These are phyloP conservation scores for Glycine latifolia DNA, from an alignment of 306 rosid genomes.

Conservation along the genomic window DNA sequence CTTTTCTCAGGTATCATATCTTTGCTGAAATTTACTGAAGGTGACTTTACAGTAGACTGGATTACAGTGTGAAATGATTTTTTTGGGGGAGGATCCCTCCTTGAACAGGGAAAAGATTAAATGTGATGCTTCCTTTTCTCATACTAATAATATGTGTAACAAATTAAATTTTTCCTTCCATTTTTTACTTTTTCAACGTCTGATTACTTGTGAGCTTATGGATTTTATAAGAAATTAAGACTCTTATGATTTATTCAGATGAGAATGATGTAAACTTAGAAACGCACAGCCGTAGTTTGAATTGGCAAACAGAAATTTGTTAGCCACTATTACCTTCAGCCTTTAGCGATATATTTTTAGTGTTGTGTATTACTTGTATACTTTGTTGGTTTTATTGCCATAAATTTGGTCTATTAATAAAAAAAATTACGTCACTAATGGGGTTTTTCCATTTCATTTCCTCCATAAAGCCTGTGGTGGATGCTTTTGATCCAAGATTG, in stretches of 20 bases:
- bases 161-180: slow-evolving; percentile 32
- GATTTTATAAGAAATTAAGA: slow-evolving; percentile 6
- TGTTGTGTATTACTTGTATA: slow-evolving; percentile 35
- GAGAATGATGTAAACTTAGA: slow-evolving; percentile 16
- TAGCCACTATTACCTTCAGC: neutral
- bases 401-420: slow-evolving; percentile 27
- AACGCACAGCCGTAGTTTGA: slow-evolving; percentile 14
- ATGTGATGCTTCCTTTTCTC: slow-evolving; percentile 2
- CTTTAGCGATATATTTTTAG: slow-evolving; percentile 18
- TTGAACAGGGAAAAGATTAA: slow-evolving; percentile 14
- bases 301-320: slow-evolving; percentile 27
- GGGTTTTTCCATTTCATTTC: slow-evolving; percentile 28
- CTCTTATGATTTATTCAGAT: slow-evolving; percentile 16
- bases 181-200: neutral
- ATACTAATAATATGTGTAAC: neutral
- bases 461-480: slow-evolving; percentile 87
- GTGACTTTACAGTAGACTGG: slow-evolving; percentile 11
- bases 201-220: neutral
- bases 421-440: neutral
- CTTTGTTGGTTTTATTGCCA: slow-evolving; percentile 26
- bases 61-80: neutral
- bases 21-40: slow-evolving; percentile 36
- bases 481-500: slow-evolving; percentile 98
- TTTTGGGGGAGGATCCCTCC: neutral
- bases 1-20: slow-evolving; percentile 81